Evolutionary conservation across 371 early-diverging fungal species (phyloP).

Genomic region (Lichtheimia hyalospora): DNA sequence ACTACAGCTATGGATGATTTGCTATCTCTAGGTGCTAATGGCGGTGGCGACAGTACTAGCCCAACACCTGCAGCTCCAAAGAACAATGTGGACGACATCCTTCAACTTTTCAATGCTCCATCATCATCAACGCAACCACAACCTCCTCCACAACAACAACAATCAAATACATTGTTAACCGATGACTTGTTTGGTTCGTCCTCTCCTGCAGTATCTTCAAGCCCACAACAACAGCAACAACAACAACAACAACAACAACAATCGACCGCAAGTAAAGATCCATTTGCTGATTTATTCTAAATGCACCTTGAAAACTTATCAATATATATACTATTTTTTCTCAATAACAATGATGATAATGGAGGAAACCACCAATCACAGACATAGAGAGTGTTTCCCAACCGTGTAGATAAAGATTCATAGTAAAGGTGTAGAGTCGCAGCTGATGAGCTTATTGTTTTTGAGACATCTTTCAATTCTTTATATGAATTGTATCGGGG

Average conservation of each 20-base stretch:
- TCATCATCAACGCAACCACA: constrained; percentile 9
- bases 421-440: too few relatives aligned
- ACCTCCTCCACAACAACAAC: constrained; percentile 10
- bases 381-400: too few relatives aligned
- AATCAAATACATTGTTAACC: constrained; percentile 4
- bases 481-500: too few relatives aligned
- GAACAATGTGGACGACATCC: constrained; percentile 33
- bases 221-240: constrained; percentile 17
- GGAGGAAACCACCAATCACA: too few relatives aligned
- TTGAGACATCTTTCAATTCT: too few relatives aligned
- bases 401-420: too few relatives aligned
- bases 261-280: constrained; percentile 12
- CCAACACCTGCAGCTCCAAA: constrained; percentile 7
- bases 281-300: constrained; percentile 27
- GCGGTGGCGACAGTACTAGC: constrained; percentile 5
- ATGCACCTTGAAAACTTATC: neutral
- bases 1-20: constrained; percentile 22
- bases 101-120: constrained; percentile 31
- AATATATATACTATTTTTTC: too few relatives aligned
- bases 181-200: constrained; percentile 20
- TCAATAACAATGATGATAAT: too few relatives aligned
- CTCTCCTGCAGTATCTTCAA: constrained; percentile 7
- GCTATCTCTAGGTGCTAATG: constrained; percentile 27
- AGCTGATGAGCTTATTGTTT: too few relatives aligned
- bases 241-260: constrained; percentile 18